phyloP scores from a whole-genome alignment of 371 early-diverging fungal genomes.

The Saksenaea oblongispora region DNA sequence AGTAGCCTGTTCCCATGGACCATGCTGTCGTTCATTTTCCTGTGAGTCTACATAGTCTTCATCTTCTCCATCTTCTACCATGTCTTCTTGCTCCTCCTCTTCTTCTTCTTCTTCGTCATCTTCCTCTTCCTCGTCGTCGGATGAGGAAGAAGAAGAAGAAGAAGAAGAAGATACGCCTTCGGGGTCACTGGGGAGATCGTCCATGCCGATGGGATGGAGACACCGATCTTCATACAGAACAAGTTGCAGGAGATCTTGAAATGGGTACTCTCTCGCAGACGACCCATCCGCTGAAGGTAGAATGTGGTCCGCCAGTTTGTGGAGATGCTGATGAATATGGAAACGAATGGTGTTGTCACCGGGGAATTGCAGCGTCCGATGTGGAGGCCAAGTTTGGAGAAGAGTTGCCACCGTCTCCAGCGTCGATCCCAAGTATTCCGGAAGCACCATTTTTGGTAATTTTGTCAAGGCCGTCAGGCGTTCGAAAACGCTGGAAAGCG shows the following conservation, averaged over 20 bases:
- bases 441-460: neutral
- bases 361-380: neutral
- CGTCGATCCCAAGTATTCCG: neutral
- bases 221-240: neutral
- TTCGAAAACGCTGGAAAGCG: neutral
- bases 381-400: neutral
- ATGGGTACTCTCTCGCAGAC: neutral
- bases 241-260: neutral
- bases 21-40: neutral
- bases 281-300: neutral
- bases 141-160: neutral
- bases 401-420: neutral
- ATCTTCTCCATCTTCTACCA: neutral
- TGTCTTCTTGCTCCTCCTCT: neutral
- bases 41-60: slow-evolving; percentile 2
- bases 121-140: too few species aligned
- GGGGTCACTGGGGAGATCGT: neutral
- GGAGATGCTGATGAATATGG: neutral
- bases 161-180: neutral
- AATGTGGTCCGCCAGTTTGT: neutral
- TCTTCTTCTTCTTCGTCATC: slow-evolving; percentile 11
- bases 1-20: slow-evolving; percentile 1
- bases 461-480: neutral
- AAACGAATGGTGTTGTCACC: neutral
- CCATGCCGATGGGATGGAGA: neutral